These are phyloP conservation scores for Echria macrotheca DNA, from an alignment of 495 filamentous ascomycete genomes.

Conservation along the genomic window DNA sequence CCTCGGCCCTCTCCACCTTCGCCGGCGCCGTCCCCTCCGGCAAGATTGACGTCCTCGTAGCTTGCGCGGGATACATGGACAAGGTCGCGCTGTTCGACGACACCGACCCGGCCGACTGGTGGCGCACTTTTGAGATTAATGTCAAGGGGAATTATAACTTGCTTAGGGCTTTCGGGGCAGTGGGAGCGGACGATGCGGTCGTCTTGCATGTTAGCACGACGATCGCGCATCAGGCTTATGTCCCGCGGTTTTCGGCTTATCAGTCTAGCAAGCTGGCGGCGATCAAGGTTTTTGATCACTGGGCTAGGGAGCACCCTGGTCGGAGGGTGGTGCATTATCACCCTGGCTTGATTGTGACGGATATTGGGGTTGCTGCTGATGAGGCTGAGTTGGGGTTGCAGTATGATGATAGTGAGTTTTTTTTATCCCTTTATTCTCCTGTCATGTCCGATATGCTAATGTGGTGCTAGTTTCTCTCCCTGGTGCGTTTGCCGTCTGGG, in stretches of 20 bases:
- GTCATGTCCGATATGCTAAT: too few relatives aligned
- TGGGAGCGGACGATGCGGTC: constrained; percentile 1
- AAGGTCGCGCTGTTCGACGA: background rate
- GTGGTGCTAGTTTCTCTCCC: constrained; percentile 33
- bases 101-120: constrained; percentile 7
- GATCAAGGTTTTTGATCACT: constrained; percentile 14
- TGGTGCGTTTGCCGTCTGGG: constrained; percentile 44
- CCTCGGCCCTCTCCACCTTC: constrained; percentile 5
- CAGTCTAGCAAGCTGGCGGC: constrained; percentile 14
- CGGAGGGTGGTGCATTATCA: constrained; percentile 13
- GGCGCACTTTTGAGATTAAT: constrained; percentile 12
- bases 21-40: background rate
- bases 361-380: constrained; percentile 8
- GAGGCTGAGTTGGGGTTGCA: background rate
- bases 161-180: constrained; percentile 4
- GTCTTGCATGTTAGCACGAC: constrained; percentile 12
- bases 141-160: constrained; percentile 7
- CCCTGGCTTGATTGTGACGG: constrained; percentile 11
- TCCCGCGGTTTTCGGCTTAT: constrained; percentile 11
- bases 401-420: constrained; percentile 32
- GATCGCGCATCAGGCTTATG: constrained; percentile 5
- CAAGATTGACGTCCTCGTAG: constrained; percentile 19
- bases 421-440: background rate
- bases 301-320: constrained; percentile 3
- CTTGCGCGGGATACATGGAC: constrained; percentile 14